Conservation (phyloP, 331 rosid species). For the Pyracantha coccinea region DNA sequence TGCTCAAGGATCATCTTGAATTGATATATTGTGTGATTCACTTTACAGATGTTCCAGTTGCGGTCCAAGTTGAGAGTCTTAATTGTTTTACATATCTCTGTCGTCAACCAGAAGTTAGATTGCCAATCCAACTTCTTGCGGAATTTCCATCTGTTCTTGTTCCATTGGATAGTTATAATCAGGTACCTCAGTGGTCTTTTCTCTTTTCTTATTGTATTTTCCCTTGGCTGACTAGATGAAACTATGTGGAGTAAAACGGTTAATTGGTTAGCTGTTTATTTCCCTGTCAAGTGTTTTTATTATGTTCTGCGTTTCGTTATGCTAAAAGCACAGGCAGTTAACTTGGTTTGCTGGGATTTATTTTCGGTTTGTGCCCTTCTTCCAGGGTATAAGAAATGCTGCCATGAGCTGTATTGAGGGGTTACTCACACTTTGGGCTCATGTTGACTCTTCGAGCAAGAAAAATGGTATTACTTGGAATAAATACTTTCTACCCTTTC, state of each 20-base stretch:
- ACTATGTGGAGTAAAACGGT: neutral
- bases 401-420: constrained; percentile 69
- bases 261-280: neutral
- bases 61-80: constrained; percentile 81
- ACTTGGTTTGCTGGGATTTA: neutral
- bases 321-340: neutral
- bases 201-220: neutral
- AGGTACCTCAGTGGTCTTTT: constrained; percentile 21
- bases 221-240: constrained; percentile 6
- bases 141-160: constrained; percentile 85
- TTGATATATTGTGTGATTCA: neutral
- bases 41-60: constrained; percentile 59
- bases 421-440: constrained; percentile 49
- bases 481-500: neutral
- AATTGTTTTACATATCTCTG: constrained; percentile 66
- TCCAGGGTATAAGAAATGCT: constrained; percentile 57
- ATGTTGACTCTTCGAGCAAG: constrained; percentile 53
- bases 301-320: neutral
- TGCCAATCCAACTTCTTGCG: constrained; percentile 51
- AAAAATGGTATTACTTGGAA: constrained; percentile 56
- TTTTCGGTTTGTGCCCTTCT: constrained; percentile 7
- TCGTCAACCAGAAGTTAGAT: constrained; percentile 43
- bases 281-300: neutral
- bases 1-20: neutral
- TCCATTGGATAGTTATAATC: constrained; percentile 58